phyloP scores from a whole-genome alignment of 495 filamentous ascomycete genomes.

The Trichoderma reesei region DNA sequence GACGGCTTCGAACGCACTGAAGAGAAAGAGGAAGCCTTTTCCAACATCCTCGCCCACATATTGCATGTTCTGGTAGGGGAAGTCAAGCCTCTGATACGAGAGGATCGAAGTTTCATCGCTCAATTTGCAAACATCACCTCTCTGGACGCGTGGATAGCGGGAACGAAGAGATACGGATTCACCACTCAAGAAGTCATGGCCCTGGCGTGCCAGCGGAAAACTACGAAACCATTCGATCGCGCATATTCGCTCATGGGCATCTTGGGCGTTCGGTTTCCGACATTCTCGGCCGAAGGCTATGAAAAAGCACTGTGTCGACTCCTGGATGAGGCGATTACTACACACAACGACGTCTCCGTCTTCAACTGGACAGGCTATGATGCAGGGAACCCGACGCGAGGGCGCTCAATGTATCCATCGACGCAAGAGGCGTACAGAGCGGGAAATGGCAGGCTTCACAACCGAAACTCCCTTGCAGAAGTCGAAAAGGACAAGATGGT shows the following conservation, averaged over 20 bases:
- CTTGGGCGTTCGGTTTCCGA: constrained; percentile 27
- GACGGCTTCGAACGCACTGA: not conserved
- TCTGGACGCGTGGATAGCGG: constrained; percentile 22
- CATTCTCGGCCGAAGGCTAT: constrained; percentile 29
- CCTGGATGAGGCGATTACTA: constrained; percentile 29
- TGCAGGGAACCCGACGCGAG: constrained; percentile 26
- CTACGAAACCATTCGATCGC: constrained; percentile 25
- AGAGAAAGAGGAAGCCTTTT: constrained; percentile 11
- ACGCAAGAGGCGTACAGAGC: constrained; percentile 22
- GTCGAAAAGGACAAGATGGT: constrained; percentile 21
- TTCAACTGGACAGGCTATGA: constrained; percentile 34
- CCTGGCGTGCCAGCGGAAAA: constrained; percentile 20
- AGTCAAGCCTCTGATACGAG: constrained; percentile 19
- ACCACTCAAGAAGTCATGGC: constrained; percentile 25
- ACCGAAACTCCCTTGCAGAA: not conserved
- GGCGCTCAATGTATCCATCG: constrained; percentile 29
- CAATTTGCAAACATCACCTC: constrained; percentile 25
- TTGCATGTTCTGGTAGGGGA: constrained; percentile 18
- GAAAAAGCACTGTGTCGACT: constrained; percentile 28
- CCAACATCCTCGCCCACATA: not conserved
- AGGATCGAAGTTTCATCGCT: constrained; percentile 25
- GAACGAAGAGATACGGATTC: constrained; percentile 20
- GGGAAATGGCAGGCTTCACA: constrained; percentile 12
- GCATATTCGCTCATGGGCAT: constrained; percentile 32
- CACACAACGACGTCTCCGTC: constrained; percentile 30